Evolutionary conservation across 768 basidiomycete species (phyloP), one percentile per base, ranked within the genome.

Genomic region (Termitomyces sp.): DNA sequence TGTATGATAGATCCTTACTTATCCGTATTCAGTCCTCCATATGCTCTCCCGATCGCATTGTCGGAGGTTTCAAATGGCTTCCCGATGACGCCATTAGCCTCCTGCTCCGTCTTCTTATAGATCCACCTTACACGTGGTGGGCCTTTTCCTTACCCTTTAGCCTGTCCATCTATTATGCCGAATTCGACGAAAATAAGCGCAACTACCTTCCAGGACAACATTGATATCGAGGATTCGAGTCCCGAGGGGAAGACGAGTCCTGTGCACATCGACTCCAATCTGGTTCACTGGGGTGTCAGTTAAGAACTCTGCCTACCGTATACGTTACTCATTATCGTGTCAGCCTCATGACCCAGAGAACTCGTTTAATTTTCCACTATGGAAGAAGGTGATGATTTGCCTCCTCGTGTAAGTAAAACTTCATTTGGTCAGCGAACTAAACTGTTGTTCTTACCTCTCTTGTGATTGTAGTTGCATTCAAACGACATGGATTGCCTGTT

Each of bases 331-430:
- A 49, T 37, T 13, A n/a, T 24, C n/a, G 49, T 44, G 20, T 22
- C 32, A 66, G 65, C 44, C 59, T 50, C 57, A 63, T 43, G 65
- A 66, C 36, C 42, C 61, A 47, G 62, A 61, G 42, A 66, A 66
- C 36, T 63, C 63, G n/a, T 66, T 61, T 47, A 64, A 66, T 39
- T 66, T 57, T 59, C 63, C 65, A 16, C 36, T 50, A 1, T 64
- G 63, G 63, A 64, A 49, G 40, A 66, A 66, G 32, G 14, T 43
- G 8, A 56, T 66, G 61, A 66, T 66, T 26, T 64, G 63, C 27
- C 36, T 32, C 10, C 44, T 66, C 10, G 32, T 64, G 65, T 66
- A 44, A 53, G 61, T 58, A 6, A 12, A 37, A 24, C 10, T 14
- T 43, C n/a, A 10, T 22, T 14, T 24, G 2, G 5, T 26, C 1